Conservation (phyloP, 2,329 filamentous ascomycete species). For the Calycina herbarum region DNA sequence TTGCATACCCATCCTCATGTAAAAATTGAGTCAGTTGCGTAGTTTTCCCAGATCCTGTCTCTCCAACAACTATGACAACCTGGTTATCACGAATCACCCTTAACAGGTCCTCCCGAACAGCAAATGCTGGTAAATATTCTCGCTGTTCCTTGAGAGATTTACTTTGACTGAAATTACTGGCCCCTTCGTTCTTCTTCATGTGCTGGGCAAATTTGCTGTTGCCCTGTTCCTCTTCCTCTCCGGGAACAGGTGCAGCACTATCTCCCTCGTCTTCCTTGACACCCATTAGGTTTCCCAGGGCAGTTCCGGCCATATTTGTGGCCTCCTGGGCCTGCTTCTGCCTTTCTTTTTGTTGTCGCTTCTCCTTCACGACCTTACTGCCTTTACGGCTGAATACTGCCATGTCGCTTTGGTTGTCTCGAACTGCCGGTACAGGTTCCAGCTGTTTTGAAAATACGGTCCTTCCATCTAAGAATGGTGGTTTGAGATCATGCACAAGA, state of each 20-base stretch:
- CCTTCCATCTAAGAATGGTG: conserved; percentile 90
- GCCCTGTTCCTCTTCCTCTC: conserved; percentile 64
- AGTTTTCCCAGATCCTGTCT: conserved; percentile 97
- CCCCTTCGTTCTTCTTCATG: conserved; percentile 81
- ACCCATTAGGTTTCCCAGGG: conserved; percentile 92
- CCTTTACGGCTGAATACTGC: conserved; percentile 96
- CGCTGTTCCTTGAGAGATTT: conserved; percentile 89
- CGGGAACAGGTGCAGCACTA: conserved; percentile 76
- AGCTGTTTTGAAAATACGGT: conserved; percentile 97
- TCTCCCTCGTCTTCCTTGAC: conserved; percentile 92
- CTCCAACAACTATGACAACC: conserved; percentile 93
- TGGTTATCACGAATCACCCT: conserved; percentile 95
- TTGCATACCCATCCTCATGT: conserved; percentile 91
- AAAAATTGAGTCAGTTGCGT: conserved; percentile 97
- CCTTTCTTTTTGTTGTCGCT: conserved; percentile 86
- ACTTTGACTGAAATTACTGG: conserved; percentile 89
- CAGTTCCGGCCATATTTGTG: conserved; percentile 88
- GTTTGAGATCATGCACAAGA: conserved; percentile 88
- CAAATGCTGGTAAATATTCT: conserved; percentile 92
- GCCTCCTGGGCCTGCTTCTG: conserved; percentile 94
- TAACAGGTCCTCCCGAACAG: conserved; percentile 88
- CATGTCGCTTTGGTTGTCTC: conserved; percentile 97
- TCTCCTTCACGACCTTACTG: conserved; percentile 88
- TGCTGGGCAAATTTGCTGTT: conserved; percentile 85
- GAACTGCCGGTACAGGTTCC: conserved; percentile 89